These are phyloP conservation scores for Lipomyces spencermartinsiae DNA, from an alignment of 805 yeast genomes.

Conservation along the genomic window DNA sequence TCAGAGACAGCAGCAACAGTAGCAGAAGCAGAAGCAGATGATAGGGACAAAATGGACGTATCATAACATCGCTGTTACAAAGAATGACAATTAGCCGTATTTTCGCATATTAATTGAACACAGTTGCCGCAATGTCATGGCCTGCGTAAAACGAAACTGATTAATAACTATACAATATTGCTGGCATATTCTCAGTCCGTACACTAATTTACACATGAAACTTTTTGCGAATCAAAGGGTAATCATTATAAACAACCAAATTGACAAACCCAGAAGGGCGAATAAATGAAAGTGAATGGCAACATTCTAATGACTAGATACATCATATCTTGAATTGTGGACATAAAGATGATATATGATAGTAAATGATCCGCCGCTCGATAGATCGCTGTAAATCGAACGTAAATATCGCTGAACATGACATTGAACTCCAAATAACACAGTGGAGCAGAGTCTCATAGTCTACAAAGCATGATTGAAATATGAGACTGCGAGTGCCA, in stretches of 20 bases:
- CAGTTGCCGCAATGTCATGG: background rate
- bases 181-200: background rate
- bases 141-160: background rate
- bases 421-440: background rate
- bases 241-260: background rate
- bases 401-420: background rate
- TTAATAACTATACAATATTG: background rate
- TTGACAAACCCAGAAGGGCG: background rate
- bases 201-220: background rate
- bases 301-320: background rate
- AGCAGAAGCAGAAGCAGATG: background rate
- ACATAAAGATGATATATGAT: background rate
- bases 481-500: background rate
- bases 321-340: background rate
- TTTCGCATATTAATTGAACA: background rate
- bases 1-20: background rate
- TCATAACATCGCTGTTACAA: background rate
- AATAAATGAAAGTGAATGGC: background rate
- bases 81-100: background rate
- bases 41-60: background rate
- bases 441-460: background rate
- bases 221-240: background rate
- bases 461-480: background rate
- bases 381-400: background rate
- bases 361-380: background rate